A percentile compares a stretch with the other conserved stretches of the same genome.
Conservation (phyloP, 257 asterid species). For the Solanum ahanhuiri region DNA sequence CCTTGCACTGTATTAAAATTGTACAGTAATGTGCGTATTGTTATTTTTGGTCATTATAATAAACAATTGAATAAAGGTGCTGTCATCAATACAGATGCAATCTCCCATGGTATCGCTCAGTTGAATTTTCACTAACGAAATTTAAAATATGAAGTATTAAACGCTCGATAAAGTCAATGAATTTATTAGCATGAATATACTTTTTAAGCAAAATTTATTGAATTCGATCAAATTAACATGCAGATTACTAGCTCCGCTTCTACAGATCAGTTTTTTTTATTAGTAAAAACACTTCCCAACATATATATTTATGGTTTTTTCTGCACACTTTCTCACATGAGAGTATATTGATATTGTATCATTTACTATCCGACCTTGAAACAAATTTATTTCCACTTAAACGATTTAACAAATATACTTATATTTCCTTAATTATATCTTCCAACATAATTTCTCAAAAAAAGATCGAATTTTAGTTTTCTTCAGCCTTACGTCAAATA, state of each 20-base stretch:
- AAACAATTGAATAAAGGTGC: neutral
- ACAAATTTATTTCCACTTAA: neutral
- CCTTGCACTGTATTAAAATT: neutral
- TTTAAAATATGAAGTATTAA: neutral
- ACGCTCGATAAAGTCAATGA: too few relatives aligned
- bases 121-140: neutral
- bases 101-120: neutral
- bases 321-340: neutral
- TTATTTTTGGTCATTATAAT: neutral
- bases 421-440: neutral
- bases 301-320: too few relatives aligned
- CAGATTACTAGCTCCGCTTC: neutral
- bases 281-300: neutral
- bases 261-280: too few relatives aligned
- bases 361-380: too few relatives aligned
- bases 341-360: neutral
- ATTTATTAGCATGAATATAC: too few relatives aligned
- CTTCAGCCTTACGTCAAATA: neutral
- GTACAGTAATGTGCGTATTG: neutral
- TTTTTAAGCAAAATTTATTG: too few relatives aligned
- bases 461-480: neutral
- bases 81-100: conserved; percentile 8
- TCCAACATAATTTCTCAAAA: neutral
- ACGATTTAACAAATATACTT: neutral
- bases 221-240: neutral